Evolutionary conservation across 2,329 filamentous ascomycete species (phyloP), one percentile per base, ranked within the genome.

Genomic region (Colletotrichum sansevieriae): DNA sequence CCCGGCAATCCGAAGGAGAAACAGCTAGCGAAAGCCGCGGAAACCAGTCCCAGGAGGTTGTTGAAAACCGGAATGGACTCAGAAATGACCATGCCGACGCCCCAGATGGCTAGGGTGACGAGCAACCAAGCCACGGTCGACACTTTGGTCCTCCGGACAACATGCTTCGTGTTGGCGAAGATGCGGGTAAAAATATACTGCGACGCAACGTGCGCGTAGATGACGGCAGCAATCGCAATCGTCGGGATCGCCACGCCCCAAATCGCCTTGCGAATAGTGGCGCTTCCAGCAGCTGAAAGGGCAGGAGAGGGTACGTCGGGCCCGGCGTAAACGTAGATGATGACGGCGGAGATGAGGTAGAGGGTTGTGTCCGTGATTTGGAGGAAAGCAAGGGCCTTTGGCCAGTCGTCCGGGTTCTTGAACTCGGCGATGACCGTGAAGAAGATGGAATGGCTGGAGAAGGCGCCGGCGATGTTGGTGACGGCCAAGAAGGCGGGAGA

Each of bases 1-100:
- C 83, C 83, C 0, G 83, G 82, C 0, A 84, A 75, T 4, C 83
- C 83, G 20, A 82, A 84, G 62, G 87, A 90, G 75, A 92, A 92
- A 90, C 90, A 92, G 55, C 84, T 88, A 9, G 86, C 88, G 63
- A 92, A 91, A 1, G 91, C 77, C 1, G 89, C 84, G n/a, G 82
- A 83, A 72, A 92, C 87, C 29, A 93, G 78, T 1, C 87, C 87
- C 3, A 93, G 79, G 7, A 93, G 79, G 56, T 88, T 83, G 74
- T 87, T 88, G 79, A 93, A 94, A 49, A 89, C 86, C 0, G 91
- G 91, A 8, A 93, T 90, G 0, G 88, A 87, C 74, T 91, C 86
- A 2, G 91, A 89, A 66, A 94, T 89, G 63, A 93, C 77, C 83
- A 89, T 91, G 1, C 89, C 88, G 7, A 91, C 65, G 2, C 87